Conservation (phyloP, 257 asterid genomes). For the Ligustrum vulgare region DNA sequence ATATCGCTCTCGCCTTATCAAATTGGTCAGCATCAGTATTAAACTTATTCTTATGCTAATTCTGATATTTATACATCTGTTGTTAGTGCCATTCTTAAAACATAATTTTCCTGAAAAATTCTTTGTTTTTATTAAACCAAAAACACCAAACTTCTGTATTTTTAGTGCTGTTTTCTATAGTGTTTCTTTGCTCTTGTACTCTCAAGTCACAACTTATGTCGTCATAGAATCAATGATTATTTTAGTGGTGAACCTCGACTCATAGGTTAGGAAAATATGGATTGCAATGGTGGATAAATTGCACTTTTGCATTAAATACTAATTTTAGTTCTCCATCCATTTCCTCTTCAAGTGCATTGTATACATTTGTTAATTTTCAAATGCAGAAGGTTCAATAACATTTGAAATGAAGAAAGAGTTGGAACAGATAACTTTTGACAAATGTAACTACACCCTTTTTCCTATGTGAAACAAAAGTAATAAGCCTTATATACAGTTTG, state of each 20-base stretch:
- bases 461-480: background rate
- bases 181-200: background rate
- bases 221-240: background rate
- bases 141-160: conserved; percentile 2
- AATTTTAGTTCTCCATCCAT: background rate
- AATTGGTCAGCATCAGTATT: conserved; percentile 62
- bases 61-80: conserved; percentile 12
- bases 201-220: background rate
- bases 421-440: background rate
- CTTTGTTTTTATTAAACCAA: background rate
- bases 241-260: background rate
- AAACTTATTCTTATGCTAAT: conserved; percentile 14
- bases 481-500: background rate
- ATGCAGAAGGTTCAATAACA: background rate
- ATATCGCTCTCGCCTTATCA: conserved; percentile 72
- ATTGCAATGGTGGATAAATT: background rate
- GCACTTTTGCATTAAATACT: background rate
- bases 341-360: background rate
- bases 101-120: background rate
- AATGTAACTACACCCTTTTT: background rate
- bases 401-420: background rate
- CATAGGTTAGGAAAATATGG: background rate
- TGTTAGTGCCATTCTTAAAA: background rate
- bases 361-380: background rate
- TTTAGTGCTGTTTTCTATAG: conserved; percentile 10